phyloP scores from a whole-genome alignment of 192 early-diverging fungal species.

The Coemansia sp. region DNA sequence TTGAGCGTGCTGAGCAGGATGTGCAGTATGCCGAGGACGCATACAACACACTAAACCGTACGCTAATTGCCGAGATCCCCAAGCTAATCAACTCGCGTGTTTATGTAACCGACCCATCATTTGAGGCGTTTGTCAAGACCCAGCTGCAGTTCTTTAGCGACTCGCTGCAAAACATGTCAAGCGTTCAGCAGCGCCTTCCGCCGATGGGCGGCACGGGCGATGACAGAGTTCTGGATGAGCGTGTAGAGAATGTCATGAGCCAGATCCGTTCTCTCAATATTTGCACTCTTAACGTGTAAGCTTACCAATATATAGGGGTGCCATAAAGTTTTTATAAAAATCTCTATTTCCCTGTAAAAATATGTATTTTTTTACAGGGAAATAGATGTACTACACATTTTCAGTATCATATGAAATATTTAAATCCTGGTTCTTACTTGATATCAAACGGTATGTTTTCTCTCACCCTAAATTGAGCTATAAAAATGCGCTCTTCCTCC shows the following conservation, averaged over 20 bases:
- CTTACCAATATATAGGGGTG: not conserved
- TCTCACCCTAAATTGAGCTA: no score
- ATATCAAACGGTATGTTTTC: no score
- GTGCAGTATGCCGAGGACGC: constrained; percentile 67
- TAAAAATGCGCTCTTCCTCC: no score
- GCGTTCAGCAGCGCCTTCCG: constrained; percentile 63
- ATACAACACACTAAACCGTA: constrained; percentile 80
- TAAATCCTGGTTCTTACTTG: no score
- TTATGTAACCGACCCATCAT: constrained; percentile 89
- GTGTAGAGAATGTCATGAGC: constrained; percentile 76
- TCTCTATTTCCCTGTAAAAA: no score
- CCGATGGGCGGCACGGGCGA: constrained; percentile 54
- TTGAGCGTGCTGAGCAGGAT: constrained; percentile 79
- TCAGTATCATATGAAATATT: no score
- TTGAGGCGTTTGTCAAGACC: constrained; percentile 92
- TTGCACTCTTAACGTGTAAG: constrained; percentile 67
- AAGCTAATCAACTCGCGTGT: constrained; percentile 85
- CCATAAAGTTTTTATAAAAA: no score
- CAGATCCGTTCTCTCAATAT: constrained; percentile 90
- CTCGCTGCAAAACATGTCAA: constrained; percentile 72
- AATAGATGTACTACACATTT: no score
- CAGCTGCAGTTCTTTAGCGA: constrained; percentile 89
- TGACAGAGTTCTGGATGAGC: constrained; percentile 60
- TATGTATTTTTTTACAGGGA: no score
- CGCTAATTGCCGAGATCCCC: constrained; percentile 83